Evolutionary conservation across 371 early-diverging fungal genomes (phyloP).

Genomic region (Sporodiniella umbellata): DNA sequence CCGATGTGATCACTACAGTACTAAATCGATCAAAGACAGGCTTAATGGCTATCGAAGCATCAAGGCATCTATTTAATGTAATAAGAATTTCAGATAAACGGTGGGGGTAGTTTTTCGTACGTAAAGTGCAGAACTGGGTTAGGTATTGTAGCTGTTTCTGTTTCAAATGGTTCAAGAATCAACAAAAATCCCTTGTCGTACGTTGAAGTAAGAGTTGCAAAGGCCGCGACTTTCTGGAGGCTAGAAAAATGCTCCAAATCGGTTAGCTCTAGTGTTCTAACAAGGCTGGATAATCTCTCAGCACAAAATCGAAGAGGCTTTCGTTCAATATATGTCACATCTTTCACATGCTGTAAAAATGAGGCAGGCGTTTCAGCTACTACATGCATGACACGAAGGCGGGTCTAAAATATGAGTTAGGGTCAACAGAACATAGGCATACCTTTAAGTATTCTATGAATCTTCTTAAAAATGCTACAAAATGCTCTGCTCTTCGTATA

Average conservation of each 20-base stretch:
- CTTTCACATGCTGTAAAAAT: slow-evolving; percentile 91
- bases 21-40: slow-evolving; percentile 96
- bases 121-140: slow-evolving; percentile 93
- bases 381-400: slow-evolving; percentile 96
- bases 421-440: not conserved
- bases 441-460: slow-evolving; percentile 98
- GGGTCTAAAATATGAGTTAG: slow-evolving; percentile 57
- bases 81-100: not conserved
- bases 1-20: slow-evolving; percentile 98
- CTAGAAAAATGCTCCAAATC: slow-evolving; percentile 87
- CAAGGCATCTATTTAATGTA: slow-evolving; percentile 76
- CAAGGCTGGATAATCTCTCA: slow-evolving; percentile 87
- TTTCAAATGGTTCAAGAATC: slow-evolving; percentile 98
- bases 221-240: slow-evolving; percentile 86
- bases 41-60: slow-evolving; percentile 96
- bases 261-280: slow-evolving; percentile 87
- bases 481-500: slow-evolving; percentile 97
- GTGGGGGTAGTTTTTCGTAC: slow-evolving; percentile 32
- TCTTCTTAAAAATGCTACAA: slow-evolving; percentile 94
- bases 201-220: slow-evolving; percentile 95
- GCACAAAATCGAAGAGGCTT: slow-evolving; percentile 95
- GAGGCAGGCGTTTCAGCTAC: slow-evolving; percentile 95
- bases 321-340: slow-evolving; percentile 90
- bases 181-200: slow-evolving; percentile 96
- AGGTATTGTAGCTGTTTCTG: slow-evolving; percentile 87